Percentiles rank a stretch among this genome's conserved stretches.
Evolutionary conservation across 257 asterid species (phyloP).

Genomic region (Lithospermum erythrorhizon): DNA sequence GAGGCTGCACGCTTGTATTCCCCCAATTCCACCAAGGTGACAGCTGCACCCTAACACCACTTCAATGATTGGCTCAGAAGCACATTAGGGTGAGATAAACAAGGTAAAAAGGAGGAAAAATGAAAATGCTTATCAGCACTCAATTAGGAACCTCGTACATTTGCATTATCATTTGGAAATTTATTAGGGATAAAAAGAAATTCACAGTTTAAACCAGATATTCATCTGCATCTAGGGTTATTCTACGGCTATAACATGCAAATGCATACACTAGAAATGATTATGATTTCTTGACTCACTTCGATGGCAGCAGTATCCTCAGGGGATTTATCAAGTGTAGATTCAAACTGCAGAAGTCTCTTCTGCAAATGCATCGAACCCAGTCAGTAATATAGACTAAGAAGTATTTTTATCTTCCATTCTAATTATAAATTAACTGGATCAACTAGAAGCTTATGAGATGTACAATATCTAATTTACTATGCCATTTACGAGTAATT

Average conservation of each 20-base stretch:
- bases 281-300: slow-evolving; percentile 40
- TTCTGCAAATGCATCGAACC: slow-evolving; percentile 39
- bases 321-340: slow-evolving; percentile 45
- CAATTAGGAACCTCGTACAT: not conserved
- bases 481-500: too few relatives aligned
- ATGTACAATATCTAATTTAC: too few relatives aligned
- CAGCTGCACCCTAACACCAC: slow-evolving; percentile 74
- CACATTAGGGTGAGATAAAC: not conserved
- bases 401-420: too few relatives aligned
- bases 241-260: not conserved
- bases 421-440: too few relatives aligned
- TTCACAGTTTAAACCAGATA: not conserved
- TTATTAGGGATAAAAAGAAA: not conserved
- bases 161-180: not conserved
- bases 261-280: not conserved
- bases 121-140: not conserved
- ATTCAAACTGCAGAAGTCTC: slow-evolving; percentile 66
- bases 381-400: slow-evolving; percentile 1
- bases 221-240: not conserved
- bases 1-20: slow-evolving; percentile 61
- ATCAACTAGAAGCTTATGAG: too few relatives aligned
- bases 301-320: slow-evolving; percentile 79
- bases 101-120: slow-evolving; percentile 1
- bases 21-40: slow-evolving; percentile 71
- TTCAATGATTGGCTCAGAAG: slow-evolving; percentile 11